phyloP scores from a whole-genome alignment of 306 rosid genomes.

The Phaseolus lunatus region DNA sequence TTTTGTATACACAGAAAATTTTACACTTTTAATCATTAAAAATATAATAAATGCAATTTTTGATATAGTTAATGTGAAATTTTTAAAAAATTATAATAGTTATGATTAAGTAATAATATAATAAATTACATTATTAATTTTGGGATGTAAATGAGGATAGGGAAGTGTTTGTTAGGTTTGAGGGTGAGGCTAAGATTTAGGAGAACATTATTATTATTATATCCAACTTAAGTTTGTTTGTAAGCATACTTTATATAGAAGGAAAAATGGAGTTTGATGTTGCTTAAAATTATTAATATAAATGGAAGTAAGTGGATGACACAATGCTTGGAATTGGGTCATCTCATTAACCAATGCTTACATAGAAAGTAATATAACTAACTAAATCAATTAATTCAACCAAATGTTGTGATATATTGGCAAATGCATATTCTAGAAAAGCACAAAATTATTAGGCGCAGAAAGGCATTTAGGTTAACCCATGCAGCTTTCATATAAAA shows the following conservation, averaged over 20 bases:
- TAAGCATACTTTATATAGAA: not conserved
- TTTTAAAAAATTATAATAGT: too few relatives aligned
- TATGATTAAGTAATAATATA: too few relatives aligned
- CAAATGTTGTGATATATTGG: slow-evolving; percentile 22
- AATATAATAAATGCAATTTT: too few relatives aligned
- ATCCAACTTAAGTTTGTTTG: not conserved
- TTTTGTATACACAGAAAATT: too few relatives aligned
- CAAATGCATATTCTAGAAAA: slow-evolving; percentile 16
- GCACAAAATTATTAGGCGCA: slow-evolving; percentile 26
- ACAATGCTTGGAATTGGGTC: slow-evolving; percentile 26
- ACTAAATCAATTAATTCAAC: slow-evolving; percentile 26
- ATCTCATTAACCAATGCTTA: slow-evolving; percentile 7
- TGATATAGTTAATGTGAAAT: too few relatives aligned
- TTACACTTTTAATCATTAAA: too few relatives aligned
- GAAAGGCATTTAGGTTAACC: slow-evolving; percentile 37
- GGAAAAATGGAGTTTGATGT: slow-evolving; percentile 12
- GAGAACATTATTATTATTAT: not conserved
- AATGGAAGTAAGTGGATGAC: slow-evolving; percentile 21
- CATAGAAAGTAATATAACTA: slow-evolving; percentile 26
- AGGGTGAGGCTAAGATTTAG: slow-evolving; percentile 15
- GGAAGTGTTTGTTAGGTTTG: slow-evolving; percentile 35
- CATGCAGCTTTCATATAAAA: slow-evolving; percentile 25
- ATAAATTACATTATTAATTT: too few relatives aligned
- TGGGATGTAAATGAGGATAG: not conserved
- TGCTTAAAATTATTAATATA: not conserved